phyloP scores from a whole-genome alignment of 768 basidiomycete species.

The Mycena olivaceomarginata region DNA sequence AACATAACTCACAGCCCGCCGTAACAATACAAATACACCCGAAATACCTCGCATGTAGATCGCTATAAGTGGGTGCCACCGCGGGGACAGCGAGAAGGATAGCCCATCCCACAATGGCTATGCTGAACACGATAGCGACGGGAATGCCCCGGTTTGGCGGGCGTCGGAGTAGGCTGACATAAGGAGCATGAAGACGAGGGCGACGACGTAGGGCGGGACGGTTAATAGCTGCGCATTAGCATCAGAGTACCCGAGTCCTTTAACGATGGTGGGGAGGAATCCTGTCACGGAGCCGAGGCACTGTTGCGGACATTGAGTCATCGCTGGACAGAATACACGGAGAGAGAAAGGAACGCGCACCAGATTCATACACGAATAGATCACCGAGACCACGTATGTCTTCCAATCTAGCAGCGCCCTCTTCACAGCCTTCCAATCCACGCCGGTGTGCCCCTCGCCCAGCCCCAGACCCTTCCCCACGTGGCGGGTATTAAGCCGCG shows the following conservation, averaged over 20 bases:
- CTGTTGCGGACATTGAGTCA: no score
- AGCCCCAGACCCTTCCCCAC: no score
- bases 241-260: slow-evolving; percentile 35
- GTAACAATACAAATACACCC: slow-evolving; percentile 37
- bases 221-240: slow-evolving; percentile 34
- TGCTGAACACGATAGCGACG: slow-evolving; percentile 27
- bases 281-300: neutral
- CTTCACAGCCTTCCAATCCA: no score
- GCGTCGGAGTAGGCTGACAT: slow-evolving; percentile 28
- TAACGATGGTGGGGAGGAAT: slow-evolving; percentile 32
- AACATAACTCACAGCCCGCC: slow-evolving; percentile 19
- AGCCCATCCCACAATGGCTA: slow-evolving; percentile 28
- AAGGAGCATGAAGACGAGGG: slow-evolving; percentile 33
- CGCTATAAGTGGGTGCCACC: neutral
- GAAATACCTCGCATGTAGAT: slow-evolving; percentile 28
- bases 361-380: no score
- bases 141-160: slow-evolving; percentile 34
- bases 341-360: no score
- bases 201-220: slow-evolving; percentile 36
- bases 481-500: no score
- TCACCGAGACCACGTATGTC: no score
- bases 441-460: no score
- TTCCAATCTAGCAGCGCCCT: no score
- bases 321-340: no score
- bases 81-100: slow-evolving; percentile 30